phyloP scores from a whole-genome alignment of 2,329 filamentous ascomycete species.

The Fusarium domesticum region DNA sequence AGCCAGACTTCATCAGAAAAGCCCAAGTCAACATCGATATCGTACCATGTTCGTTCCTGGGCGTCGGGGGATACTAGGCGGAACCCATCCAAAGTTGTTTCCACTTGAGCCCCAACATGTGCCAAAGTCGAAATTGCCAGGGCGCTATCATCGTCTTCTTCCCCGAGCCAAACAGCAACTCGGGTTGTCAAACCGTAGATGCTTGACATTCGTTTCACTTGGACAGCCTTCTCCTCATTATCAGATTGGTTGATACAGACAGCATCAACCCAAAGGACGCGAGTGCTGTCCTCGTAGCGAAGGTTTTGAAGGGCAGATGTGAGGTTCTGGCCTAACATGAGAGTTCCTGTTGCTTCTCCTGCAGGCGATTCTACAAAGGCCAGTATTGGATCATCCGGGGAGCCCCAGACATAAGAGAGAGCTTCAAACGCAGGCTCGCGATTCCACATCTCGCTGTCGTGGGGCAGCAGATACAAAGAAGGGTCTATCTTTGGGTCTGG shows the following conservation, averaged over 20 bases:
- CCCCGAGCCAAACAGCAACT: constrained; percentile 6
- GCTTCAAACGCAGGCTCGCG: constrained; percentile 4
- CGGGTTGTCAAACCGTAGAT: not conserved
- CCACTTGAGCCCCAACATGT: not conserved
- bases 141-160: not conserved
- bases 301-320: constrained; percentile 2
- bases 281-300: not conserved
- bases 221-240: constrained; percentile 2
- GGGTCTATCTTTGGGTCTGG: constrained; percentile 1
- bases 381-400: not conserved
- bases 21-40: not conserved
- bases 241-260: constrained; percentile 13
- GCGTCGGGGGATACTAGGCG: not conserved
- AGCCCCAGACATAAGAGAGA: constrained; percentile 5
- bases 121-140: not conserved
- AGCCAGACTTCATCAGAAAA: not conserved
- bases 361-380: not conserved
- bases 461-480: constrained; percentile 1
- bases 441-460: not conserved
- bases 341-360: not conserved
- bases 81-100: not conserved
- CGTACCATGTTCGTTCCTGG: not conserved
- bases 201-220: constrained; percentile 3
- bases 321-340: constrained; percentile 2
- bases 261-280: constrained; percentile 12